Evolutionary conservation across 2,329 filamentous ascomycete genomes (phyloP).

Genomic region (Stenocarpella maydis): DNA sequence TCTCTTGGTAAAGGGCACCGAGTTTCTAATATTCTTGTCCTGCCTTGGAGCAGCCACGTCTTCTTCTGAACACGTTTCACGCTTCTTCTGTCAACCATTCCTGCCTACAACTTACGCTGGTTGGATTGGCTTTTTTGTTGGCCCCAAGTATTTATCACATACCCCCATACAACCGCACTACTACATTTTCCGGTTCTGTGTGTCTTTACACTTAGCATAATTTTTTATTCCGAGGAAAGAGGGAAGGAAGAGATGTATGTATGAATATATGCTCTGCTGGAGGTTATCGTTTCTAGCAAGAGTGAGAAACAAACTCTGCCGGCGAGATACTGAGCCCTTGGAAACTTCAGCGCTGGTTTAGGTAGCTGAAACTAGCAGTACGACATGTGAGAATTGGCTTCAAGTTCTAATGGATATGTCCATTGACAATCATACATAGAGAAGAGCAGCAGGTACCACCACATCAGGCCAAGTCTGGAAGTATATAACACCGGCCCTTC

Average conservation of each 20-base stretch:
- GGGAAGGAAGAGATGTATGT: slow-evolving; percentile 20
- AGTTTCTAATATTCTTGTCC: slow-evolving; percentile 32
- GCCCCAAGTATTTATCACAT: slow-evolving; percentile 14
- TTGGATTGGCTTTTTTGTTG: neutral
- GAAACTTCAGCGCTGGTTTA: too few species aligned
- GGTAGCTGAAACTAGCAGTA: too few species aligned
- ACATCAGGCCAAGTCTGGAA: neutral
- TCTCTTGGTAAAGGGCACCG: slow-evolving; percentile 19
- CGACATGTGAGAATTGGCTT: too few species aligned
- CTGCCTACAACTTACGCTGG: slow-evolving; percentile 6
- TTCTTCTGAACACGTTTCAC: slow-evolving; percentile 4
- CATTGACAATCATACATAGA: too few species aligned
- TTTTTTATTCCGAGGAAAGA: slow-evolving; percentile 9
- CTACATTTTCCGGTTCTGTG: slow-evolving; percentile 21
- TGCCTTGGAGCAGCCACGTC: slow-evolving; percentile 3
- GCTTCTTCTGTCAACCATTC: slow-evolving; percentile 1
- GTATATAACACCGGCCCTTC: neutral
- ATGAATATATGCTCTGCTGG: slow-evolving; percentile 22
- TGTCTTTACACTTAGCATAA: slow-evolving; percentile 28
- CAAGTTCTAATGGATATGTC: too few species aligned
- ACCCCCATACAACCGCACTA: slow-evolving; percentile 23
- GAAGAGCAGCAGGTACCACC: too few species aligned
- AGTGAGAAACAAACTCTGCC: too few species aligned
- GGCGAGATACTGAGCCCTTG: too few species aligned
- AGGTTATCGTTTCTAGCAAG: too few species aligned